Percentiles rank a stretch among this genome's conserved stretches.
phyloP scores from a whole-genome alignment of 2,329 filamentous ascomycete species.

The Ophiostoma tasmaniense region DNA sequence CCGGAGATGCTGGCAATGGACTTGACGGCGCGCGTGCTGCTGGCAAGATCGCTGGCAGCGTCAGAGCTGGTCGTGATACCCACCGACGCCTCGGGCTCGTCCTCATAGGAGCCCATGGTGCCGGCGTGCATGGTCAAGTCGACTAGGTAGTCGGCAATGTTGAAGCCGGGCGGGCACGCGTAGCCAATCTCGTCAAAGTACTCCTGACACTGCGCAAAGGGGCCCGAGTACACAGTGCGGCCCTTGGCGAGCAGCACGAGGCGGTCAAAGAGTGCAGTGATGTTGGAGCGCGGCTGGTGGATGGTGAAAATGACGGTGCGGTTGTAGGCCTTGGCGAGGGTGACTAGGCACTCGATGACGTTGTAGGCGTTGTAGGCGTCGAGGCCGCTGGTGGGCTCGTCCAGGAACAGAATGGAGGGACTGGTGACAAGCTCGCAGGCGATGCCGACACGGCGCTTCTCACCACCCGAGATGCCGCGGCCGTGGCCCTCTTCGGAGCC shows the following conservation, averaged over 20 bases:
- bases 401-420: constrained; percentile 91
- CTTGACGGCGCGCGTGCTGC: constrained; percentile 81
- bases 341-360: constrained; percentile 91
- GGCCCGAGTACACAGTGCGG: constrained; percentile 85
- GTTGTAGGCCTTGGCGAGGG: constrained; percentile 90
- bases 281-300: constrained; percentile 95
- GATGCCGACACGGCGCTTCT: constrained; percentile 92
- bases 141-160: constrained; percentile 95
- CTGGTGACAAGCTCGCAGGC: constrained; percentile 97
- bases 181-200: constrained; percentile 94
- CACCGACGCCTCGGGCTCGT: constrained; percentile 24
- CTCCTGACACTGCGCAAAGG: constrained; percentile 75
- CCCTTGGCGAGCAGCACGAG: constrained; percentile 86
- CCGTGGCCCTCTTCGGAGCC: constrained; percentile 92
- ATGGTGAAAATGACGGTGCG: constrained; percentile 97
- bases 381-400: constrained; percentile 91
- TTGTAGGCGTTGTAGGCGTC: constrained; percentile 98
- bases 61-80: constrained; percentile 40
- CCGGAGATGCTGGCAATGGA: constrained; percentile 80
- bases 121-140: constrained; percentile 96
- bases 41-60: constrained; percentile 63
- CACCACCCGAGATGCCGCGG: constrained; percentile 91
- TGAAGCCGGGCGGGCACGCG: constrained; percentile 89
- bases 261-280: constrained; percentile 91
- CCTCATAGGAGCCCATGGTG: constrained; percentile 49